Evolutionary conservation across 768 basidiomycete species (phyloP).

Genomic region (Podaxis sp.): DNA sequence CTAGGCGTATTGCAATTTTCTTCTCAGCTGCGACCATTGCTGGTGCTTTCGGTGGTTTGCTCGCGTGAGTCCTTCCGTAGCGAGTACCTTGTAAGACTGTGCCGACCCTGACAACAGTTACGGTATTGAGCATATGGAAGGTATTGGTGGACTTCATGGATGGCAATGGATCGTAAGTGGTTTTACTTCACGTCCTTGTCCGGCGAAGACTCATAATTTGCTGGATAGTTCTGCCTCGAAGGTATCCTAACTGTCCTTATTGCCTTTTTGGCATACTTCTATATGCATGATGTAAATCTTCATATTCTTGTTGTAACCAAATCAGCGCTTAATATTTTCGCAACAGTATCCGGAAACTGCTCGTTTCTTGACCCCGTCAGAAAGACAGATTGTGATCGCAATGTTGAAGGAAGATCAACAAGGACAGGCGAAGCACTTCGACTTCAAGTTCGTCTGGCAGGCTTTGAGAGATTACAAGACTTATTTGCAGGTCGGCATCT

Average conservation of each 20-base stretch:
- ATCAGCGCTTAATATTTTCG: neutral
- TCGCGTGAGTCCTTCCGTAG: constrained; percentile 34
- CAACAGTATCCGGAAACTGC: constrained; percentile 58
- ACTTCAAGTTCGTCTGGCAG: constrained; percentile 46
- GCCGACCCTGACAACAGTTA: constrained; percentile 32
- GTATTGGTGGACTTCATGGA: constrained; percentile 35
- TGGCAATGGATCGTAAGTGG: constrained; percentile 51
- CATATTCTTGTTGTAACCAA: neutral
- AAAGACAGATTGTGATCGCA: constrained; percentile 37
- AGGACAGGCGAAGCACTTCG: constrained; percentile 44
- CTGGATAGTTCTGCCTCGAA: constrained; percentile 44
- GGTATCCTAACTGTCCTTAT: constrained; percentile 44
- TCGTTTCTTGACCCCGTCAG: constrained; percentile 47
- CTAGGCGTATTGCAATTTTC: constrained; percentile 59
- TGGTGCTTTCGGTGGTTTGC: constrained; percentile 38
- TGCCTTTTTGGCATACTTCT: constrained; percentile 45
- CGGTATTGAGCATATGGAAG: constrained; percentile 47
- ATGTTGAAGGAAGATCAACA: constrained; percentile 46
- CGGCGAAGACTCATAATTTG: neutral
- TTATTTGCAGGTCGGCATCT: constrained; percentile 39
- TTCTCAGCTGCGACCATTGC: constrained; percentile 62
- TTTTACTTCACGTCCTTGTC: neutral
- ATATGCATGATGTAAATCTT: constrained; percentile 50
- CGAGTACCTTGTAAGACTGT: constrained; percentile 4
- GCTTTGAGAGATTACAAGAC: constrained; percentile 48